These are phyloP conservation scores for Candida adriatica DNA, from an alignment of 805 yeast species.

Conservation along the genomic window DNA sequence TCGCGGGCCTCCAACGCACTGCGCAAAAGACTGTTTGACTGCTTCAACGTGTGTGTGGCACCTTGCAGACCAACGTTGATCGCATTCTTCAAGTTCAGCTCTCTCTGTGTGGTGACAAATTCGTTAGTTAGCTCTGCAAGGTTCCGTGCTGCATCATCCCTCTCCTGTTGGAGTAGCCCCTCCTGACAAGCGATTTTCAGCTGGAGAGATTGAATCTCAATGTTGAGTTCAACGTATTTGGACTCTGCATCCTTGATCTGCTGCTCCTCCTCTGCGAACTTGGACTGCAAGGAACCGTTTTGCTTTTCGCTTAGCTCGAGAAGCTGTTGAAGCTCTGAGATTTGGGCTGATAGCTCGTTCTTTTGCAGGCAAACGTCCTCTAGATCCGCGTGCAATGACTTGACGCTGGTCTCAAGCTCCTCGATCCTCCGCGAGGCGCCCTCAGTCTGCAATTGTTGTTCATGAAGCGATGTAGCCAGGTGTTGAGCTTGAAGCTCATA, in stretches of 20 bases:
- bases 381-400: conserved; percentile 1
- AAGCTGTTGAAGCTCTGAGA: conserved; percentile 2
- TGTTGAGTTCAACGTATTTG: conserved; percentile 1
- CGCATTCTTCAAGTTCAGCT: conserved; percentile 7
- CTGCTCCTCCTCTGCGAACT: conserved; percentile 3
- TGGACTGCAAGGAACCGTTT: conserved; percentile 1
- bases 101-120: conserved; percentile 1
- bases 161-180: conserved; percentile 2
- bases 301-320: conserved; percentile 2
- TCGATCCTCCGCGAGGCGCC: conserved; percentile 1
- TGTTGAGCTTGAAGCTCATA: conserved; percentile 16
- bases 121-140: background rate
- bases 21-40: background rate
- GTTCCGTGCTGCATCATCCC: background rate
- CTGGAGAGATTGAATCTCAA: conserved; percentile 2
- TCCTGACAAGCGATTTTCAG: conserved; percentile 1
- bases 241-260: conserved; percentile 3
- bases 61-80: conserved; percentile 10
- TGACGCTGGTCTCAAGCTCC: conserved; percentile 1
- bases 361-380: conserved; percentile 1
- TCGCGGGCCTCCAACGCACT: background rate
- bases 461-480: conserved; percentile 4
- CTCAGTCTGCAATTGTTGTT: conserved; percentile 7
- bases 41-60: conserved; percentile 10
- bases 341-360: conserved; percentile 1